Evolutionary conservation across 2,329 filamentous ascomycete genomes (phyloP).

Genomic region (Ophiosphaerella herpotricha): DNA sequence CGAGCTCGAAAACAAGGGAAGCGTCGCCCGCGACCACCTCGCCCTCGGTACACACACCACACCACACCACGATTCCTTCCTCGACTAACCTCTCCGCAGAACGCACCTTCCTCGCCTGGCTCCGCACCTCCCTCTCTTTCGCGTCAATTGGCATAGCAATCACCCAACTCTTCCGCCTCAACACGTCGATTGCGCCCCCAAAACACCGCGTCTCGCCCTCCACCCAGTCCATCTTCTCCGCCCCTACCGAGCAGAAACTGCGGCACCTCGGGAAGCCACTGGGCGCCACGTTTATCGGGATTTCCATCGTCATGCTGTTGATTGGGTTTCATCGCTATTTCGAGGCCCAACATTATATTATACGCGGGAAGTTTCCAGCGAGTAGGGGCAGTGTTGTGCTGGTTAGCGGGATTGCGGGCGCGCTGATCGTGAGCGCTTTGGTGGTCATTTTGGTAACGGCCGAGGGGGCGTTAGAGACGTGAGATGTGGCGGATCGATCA

Average conservation of each 20-base stretch:
- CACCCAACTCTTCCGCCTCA: constrained; percentile 83
- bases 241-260: constrained; percentile 15
- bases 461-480: constrained; percentile 51
- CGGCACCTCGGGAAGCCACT: constrained; percentile 42
- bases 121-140: constrained; percentile 80
- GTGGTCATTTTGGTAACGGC: constrained; percentile 64
- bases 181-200: constrained; percentile 53
- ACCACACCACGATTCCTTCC: neutral
- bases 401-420: constrained; percentile 66
- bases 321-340: constrained; percentile 81
- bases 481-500: neutral
- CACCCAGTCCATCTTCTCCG: constrained; percentile 6
- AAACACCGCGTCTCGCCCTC: constrained; percentile 10
- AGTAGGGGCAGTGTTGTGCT: constrained; percentile 75
- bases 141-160: constrained; percentile 82
- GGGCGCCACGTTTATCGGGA: constrained; percentile 75
- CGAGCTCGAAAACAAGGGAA: constrained; percentile 84
- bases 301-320: constrained; percentile 74
- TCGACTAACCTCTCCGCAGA: constrained; percentile 54
- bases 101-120: constrained; percentile 83
- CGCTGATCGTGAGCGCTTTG: constrained; percentile 63
- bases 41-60: constrained; percentile 66
- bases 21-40: constrained; percentile 80
- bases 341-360: constrained; percentile 77
- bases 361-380: constrained; percentile 78